phyloP scores from a whole-genome alignment of 306 rosid species.

The Lagenaria siceraria region DNA sequence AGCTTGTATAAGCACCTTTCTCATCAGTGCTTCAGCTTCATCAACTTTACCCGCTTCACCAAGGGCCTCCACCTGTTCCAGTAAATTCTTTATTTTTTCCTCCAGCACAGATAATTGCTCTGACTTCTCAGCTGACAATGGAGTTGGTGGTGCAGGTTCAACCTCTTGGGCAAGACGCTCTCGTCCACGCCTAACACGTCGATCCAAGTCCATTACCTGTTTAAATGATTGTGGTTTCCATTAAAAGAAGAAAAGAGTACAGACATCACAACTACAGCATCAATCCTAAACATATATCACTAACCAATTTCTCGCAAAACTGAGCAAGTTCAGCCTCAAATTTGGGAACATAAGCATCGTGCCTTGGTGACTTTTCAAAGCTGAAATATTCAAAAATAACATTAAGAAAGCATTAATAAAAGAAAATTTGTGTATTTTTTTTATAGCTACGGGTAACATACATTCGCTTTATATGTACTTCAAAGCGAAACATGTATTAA shows the following conservation, averaged over 20 bases:
- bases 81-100: constrained; percentile 93
- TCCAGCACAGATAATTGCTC: constrained; percentile 78
- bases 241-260: background rate
- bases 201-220: constrained; percentile 95
- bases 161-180: constrained; percentile 98
- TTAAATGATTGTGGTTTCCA: background rate
- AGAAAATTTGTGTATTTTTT: background rate
- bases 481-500: background rate
- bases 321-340: constrained; percentile 94
- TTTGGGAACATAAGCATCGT: constrained; percentile 63
- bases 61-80: constrained; percentile 91
- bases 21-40: constrained; percentile 99
- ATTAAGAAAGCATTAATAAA: constrained; percentile 7
- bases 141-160: constrained; percentile 79
- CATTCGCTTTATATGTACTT: no score
- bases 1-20: constrained; percentile 50
- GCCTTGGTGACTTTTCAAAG: constrained; percentile 90
- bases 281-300: constrained; percentile 6
- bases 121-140: constrained; percentile 73
- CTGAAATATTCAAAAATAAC: constrained; percentile 25
- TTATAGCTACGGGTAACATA: background rate
- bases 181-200: constrained; percentile 92
- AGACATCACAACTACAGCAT: background rate
- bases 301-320: constrained; percentile 90
- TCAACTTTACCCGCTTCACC: constrained; percentile 99